Evolutionary conservation across 176 grass and related monocot genomes (phyloP).

Genomic region (Carex parvula): DNA sequence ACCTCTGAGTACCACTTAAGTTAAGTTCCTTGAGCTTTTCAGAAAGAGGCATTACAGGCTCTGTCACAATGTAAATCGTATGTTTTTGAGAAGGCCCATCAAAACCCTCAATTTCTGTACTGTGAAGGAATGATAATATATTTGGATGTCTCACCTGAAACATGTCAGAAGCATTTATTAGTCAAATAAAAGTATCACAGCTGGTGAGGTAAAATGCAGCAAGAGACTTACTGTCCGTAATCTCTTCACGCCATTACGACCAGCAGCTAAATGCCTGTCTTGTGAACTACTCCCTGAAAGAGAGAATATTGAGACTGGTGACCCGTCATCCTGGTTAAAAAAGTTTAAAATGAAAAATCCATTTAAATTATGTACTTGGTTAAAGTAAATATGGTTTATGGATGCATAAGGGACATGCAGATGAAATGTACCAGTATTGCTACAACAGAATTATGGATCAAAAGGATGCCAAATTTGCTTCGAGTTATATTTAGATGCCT

Average conservation of each 20-base stretch:
- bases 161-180: constrained; percentile 9
- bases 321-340: constrained; percentile 87
- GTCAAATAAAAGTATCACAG: background rate
- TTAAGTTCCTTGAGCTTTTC: constrained; percentile 94
- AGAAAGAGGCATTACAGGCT: constrained; percentile 88
- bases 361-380: constrained; percentile 6
- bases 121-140: constrained; percentile 97
- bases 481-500: background rate
- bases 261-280: constrained; percentile 89
- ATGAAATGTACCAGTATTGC: background rate
- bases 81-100: constrained; percentile 71
- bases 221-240: constrained; percentile 64
- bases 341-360: constrained; percentile 7
- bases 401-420: background rate
- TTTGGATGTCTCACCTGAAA: constrained; percentile 98
- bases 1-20: constrained; percentile 88
- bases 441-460: background rate
- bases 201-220: background rate
- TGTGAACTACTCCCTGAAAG: constrained; percentile 84
- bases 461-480: background rate
- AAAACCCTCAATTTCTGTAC: constrained; percentile 79
- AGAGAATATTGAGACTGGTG: constrained; percentile 87
- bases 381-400: background rate
- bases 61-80: constrained; percentile 95
- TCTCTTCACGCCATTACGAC: constrained; percentile 91